These are phyloP conservation scores for Moesziomyces globuligerus DNA, from an alignment of 1,284 basidiomycete genomes.

Conservation along the genomic window DNA sequence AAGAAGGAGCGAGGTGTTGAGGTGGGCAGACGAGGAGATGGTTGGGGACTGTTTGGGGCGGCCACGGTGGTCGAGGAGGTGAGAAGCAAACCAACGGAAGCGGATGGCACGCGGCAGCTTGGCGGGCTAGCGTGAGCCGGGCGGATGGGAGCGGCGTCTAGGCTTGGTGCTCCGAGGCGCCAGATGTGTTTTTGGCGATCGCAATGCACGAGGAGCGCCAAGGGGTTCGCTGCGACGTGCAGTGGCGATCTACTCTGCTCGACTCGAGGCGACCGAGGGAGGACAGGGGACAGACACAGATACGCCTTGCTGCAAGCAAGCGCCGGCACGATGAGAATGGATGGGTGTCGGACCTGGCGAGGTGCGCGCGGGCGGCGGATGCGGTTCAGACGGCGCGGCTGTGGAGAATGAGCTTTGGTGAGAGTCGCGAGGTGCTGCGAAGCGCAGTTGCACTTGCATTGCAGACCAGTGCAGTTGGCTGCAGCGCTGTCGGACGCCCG, in stretches of 20 bases:
- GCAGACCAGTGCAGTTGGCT: too few relatives aligned
- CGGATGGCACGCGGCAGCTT: neutral
- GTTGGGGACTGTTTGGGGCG: too few relatives aligned
- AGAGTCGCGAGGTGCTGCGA: neutral
- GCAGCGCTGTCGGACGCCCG: neutral
- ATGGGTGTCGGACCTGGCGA: neutral
- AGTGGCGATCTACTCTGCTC: too few relatives aligned
- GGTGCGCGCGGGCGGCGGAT: too few relatives aligned
- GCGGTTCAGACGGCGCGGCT: neutral
- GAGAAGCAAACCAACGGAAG: neutral
- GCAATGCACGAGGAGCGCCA: neutral
- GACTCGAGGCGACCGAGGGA: neutral
- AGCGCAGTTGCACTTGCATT: neutral
- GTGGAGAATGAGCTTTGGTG: neutral
- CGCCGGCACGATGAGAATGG: neutral
- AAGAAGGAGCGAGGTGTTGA: too few relatives aligned
- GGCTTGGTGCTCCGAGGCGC: neutral
- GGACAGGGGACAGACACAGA: neutral
- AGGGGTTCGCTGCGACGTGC: too few relatives aligned
- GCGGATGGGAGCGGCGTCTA: neutral
- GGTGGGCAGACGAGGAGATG: too few relatives aligned
- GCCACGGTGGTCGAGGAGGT: neutral
- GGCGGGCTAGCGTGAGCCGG: neutral
- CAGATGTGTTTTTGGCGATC: neutral
- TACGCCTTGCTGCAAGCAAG: too few relatives aligned